A percentile compares a stretch with the other conserved stretches of the same genome.
Evolutionary conservation across 2,329 filamentous ascomycete species (phyloP).

Genomic region (Pestalotiopsis sp.): DNA sequence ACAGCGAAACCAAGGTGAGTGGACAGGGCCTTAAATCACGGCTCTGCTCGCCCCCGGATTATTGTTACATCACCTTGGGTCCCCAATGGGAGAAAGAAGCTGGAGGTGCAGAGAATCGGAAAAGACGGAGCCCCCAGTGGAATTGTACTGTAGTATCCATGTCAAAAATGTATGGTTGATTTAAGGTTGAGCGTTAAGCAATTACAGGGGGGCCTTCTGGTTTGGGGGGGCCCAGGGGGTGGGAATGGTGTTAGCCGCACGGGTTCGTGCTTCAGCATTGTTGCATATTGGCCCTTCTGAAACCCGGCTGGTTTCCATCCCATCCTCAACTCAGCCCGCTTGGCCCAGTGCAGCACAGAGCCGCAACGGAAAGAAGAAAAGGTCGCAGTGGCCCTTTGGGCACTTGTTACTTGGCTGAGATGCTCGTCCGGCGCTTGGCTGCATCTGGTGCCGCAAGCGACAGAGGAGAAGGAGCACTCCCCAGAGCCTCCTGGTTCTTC

Average conservation of each 20-base stretch:
- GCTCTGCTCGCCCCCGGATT: background rate
- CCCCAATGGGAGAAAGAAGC: background rate
- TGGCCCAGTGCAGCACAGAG: background rate
- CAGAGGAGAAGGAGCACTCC: background rate
- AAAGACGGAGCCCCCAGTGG: background rate
- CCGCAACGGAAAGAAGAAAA: background rate
- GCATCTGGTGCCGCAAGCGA: slow-evolving; percentile 10
- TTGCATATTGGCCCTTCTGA: slow-evolving; percentile 26
- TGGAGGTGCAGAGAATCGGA: background rate
- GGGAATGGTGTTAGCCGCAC: slow-evolving; percentile 20
- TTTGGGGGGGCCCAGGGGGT: background rate
- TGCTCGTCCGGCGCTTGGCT: background rate
- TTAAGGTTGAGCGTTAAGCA: slow-evolving; percentile 20
- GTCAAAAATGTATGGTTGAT: slow-evolving; percentile 23
- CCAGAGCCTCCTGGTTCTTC: background rate
- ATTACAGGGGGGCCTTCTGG: slow-evolving; percentile 16
- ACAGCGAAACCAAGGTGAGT: background rate
- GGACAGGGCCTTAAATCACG: background rate
- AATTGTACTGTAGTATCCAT: background rate
- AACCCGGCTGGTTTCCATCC: slow-evolving; percentile 30
- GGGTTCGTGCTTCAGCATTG: slow-evolving; percentile 32
- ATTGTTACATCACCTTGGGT: background rate
- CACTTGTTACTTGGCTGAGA: background rate
- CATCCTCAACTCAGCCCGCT: slow-evolving; percentile 16
- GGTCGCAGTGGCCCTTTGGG: too few species aligned